Conservation (phyloP, 75 land plant genomes). For the Pseudotsuga menziesii region DNA sequence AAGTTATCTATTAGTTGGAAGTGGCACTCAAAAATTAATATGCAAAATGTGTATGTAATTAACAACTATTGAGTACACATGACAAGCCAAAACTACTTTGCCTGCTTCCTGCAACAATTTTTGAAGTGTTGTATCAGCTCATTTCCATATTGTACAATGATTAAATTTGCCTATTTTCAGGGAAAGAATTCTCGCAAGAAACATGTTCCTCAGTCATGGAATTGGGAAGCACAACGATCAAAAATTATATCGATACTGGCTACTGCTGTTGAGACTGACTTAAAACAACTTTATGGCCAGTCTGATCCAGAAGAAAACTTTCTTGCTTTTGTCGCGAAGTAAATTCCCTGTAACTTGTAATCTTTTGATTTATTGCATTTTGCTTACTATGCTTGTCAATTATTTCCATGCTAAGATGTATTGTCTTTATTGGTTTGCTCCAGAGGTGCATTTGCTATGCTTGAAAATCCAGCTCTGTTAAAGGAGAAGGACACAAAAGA, state of each 20-base stretch:
- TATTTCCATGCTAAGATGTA: not conserved
- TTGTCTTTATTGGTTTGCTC: not conserved
- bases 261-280: conserved; percentile 78
- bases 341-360: conserved; percentile 16
- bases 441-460: conserved; percentile 67
- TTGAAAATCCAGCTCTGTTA: conserved; percentile 63
- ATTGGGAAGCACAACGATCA: conserved; percentile 76
- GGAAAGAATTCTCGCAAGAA: conserved; percentile 55
- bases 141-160: no score
- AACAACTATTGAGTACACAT: no score
- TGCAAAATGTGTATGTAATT: no score
- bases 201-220: conserved; percentile 52
- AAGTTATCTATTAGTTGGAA: no score
- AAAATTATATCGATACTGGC: conserved; percentile 68
- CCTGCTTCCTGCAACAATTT: no score
- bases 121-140: no score
- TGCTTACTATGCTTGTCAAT: not conserved
- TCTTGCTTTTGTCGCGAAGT: conserved; percentile 79
- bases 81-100: no score
- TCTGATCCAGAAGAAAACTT: conserved; percentile 76
- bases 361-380: no score
- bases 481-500: conserved; percentile 70
- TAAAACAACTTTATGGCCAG: conserved; percentile 74
- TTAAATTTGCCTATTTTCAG: not conserved
- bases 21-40: no score